Conservation (phyloP, 768 basidiomycete genomes). For the Filobasidium floriforme region DNA sequence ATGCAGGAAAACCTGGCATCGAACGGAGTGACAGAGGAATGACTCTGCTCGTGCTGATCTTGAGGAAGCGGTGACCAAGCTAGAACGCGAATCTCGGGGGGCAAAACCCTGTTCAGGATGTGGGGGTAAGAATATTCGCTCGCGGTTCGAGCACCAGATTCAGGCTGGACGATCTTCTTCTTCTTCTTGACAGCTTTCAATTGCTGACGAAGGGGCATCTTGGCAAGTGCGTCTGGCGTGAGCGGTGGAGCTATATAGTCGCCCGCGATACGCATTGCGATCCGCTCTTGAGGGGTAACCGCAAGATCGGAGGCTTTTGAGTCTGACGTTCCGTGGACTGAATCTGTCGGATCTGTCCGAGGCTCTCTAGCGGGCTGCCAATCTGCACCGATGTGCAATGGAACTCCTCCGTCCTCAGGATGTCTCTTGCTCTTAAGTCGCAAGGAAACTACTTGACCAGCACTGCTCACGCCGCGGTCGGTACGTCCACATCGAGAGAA, state of each 20-base stretch:
- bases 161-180: background rate
- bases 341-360: background rate
- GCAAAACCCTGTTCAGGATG: constrained; percentile 78
- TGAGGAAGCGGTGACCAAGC: constrained; percentile 83
- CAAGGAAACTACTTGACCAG: constrained; percentile 84
- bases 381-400: constrained; percentile 23
- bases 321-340: background rate
- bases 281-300: background rate
- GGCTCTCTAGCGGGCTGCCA: constrained; percentile 24
- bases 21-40: constrained; percentile 47
- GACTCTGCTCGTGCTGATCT: constrained; percentile 14
- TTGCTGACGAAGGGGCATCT: background rate
- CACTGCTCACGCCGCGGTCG: constrained; percentile 88
- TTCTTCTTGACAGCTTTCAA: background rate
- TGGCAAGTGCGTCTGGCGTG: background rate
- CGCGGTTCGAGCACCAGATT: background rate
- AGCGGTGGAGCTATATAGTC: background rate
- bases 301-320: background rate
- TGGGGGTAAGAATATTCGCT: constrained; percentile 67
- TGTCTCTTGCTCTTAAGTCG: constrained; percentile 66
- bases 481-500: constrained; percentile 91
- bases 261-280: background rate
- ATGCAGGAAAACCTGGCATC: constrained; percentile 82
- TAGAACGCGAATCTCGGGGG: constrained; percentile 76
- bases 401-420: constrained; percentile 29